Conservation (phyloP, 192 early-diverging fungal species). For the Coemansia sp. region DNA sequence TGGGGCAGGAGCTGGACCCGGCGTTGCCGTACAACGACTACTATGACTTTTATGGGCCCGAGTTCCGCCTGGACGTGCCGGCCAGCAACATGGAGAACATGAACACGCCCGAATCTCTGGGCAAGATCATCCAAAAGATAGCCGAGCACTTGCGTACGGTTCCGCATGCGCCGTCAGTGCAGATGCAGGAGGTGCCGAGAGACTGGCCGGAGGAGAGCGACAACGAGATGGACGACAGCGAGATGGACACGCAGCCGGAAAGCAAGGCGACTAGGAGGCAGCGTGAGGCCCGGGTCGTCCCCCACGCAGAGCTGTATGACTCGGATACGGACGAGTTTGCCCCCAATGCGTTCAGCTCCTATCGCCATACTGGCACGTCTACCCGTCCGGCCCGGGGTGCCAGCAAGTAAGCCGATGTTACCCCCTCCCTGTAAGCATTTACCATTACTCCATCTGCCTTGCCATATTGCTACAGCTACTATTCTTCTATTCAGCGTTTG, state of each 20-base stretch:
- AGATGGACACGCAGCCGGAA: constrained; percentile 30
- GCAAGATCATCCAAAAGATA: constrained; percentile 54
- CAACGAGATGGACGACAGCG: constrained; percentile 26
- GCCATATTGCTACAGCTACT: not conserved
- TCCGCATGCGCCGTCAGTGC: constrained; percentile 56
- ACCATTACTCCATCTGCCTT: too few species aligned
- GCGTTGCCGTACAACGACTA: constrained; percentile 85
- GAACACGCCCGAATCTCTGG: constrained; percentile 79
- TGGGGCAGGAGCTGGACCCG: constrained; percentile 63
- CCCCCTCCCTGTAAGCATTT: too few species aligned
- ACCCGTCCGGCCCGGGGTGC: constrained; percentile 13
- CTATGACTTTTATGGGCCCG: constrained; percentile 87
- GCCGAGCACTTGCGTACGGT: constrained; percentile 57
- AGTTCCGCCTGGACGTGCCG: constrained; percentile 81
- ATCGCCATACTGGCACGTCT: constrained; percentile 37
- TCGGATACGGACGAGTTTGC: constrained; percentile 32
- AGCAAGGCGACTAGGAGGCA: constrained; percentile 20
- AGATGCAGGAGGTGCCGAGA: constrained; percentile 37
- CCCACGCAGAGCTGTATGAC: constrained; percentile 39
- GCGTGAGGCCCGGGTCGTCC: constrained; percentile 39
- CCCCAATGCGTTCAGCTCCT: constrained; percentile 1
- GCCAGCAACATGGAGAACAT: constrained; percentile 84
- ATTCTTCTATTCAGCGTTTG: too few species aligned
- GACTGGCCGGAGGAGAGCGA: constrained; percentile 47
- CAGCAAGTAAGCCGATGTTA: not conserved